Evolutionary conservation across 192 early-diverging fungal species (phyloP), one percentile per base, ranked within the genome.

Genomic region (Gamsiella multidivaricata): DNA sequence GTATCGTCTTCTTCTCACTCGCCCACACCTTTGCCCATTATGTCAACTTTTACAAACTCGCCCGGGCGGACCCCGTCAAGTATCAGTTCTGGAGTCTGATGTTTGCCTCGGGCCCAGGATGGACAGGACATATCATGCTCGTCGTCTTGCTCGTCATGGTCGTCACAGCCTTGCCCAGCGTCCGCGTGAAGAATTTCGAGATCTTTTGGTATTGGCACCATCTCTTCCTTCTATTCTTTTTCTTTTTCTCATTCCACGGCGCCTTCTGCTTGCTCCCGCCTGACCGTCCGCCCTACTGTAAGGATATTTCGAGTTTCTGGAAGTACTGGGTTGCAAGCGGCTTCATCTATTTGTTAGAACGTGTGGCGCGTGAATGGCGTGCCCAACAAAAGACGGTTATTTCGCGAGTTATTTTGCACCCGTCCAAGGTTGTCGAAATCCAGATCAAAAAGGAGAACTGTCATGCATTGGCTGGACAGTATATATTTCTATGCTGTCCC

Each of bases 151-250:
- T 91, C 26, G 49, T 89, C 54, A 92, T 93, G 53, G 79, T 86
- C 37, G 69, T 66, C 29, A 84, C 88, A 1, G 85, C 93, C 4
- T 81, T 86, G 55, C 79, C 75, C 20, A 81, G 81, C 17, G 80
- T 90, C 42, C 83, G 91, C 39, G 80, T 80, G 42, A 72, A 71
- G 43, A 61, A 90, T 29, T 94, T 92, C 80, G 92, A 95, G 82
- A 42, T 85, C 53, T 94, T 95, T 75, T 94, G 92, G 85, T 92
- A 86, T 72, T 83, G 85, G 51, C 94, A 95, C 81, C 92, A 95
- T 65, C 82, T 93, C 17, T 91, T 89, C 64, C 64, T 94, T 36
- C 69, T 86, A 10, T 93, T 86, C 69, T 88, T 90, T 80, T 76
- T 85, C 22, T 69, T 87, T 34, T 83, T 93, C 43, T 90, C 92